Evolutionary conservation across 106 monocot species (phyloP), one percentile per base, ranked within the genome.

Genomic region (Dendrobium nobile): DNA sequence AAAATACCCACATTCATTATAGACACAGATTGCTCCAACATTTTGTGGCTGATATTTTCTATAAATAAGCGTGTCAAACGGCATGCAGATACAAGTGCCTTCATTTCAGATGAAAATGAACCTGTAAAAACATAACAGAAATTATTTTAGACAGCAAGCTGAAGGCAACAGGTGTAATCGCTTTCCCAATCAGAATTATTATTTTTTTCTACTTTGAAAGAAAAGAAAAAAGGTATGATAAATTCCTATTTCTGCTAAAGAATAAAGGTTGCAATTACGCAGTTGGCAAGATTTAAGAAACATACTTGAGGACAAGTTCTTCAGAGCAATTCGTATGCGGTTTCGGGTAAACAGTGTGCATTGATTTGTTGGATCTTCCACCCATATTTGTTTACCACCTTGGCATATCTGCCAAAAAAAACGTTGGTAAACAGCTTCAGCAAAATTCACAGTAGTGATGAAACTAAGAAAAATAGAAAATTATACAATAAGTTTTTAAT

Each of bases 311-410:
- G 91, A 79, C 10, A 85, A 65, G 73, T 72, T 88, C 41, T 68
- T 87, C n/a, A 98, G 76, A 44, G 86, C 84, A 13, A 77, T 78
- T 5, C 98, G 98, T 54, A 98, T 94, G 67, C 98, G 89, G 61
- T 98, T 98, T 47, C 95, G 89, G 77, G 84, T 82, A 89, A 89
- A 98, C 68, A 90, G 58, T 67, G 75, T 76, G 77, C 84, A 92
- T 83, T 86, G 88, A 67, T 98, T 98, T 78, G 95, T 91, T 80
- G 98, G 98, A 88, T 98, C 98, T 85, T 98, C 98, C 33, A 98
- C 95, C 92, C 89, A 98, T 28, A 80, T 84, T 82, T 84, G 91
- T 77, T 86, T 68, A 47, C 58, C 78, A 58, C 77, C 83, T 90
- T 80, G 64, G 83, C 98, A 98, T 86, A 92, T 90, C 98, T 98